These are phyloP conservation scores for Cyclotella cryptica DNA, from an alignment of 108 stramenopile species.

Conservation along the genomic window DNA sequence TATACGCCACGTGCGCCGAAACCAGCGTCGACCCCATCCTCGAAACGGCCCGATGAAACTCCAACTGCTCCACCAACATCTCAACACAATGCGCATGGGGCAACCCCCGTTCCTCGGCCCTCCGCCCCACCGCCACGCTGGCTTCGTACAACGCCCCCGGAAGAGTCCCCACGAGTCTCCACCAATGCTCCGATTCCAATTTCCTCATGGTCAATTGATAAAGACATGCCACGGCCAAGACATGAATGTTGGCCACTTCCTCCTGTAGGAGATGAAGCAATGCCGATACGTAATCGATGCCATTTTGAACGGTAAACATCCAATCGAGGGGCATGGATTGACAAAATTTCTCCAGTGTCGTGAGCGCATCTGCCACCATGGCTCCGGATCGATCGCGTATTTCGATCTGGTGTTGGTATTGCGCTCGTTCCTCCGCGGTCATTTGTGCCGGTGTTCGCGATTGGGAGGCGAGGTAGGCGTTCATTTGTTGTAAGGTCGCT, in stretches of 20 bases:
- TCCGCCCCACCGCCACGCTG: slow-evolving; percentile 53
- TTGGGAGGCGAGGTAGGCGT: slow-evolving; percentile 63
- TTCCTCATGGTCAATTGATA: slow-evolving; percentile 79
- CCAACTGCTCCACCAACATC: slow-evolving; percentile 67
- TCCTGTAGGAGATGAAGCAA: slow-evolving; percentile 81
- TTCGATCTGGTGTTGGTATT: slow-evolving; percentile 65
- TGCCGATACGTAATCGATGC: slow-evolving; percentile 71
- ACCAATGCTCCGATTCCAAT: slow-evolving; percentile 72
- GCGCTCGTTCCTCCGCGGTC: slow-evolving; percentile 68
- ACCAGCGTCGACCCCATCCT: slow-evolving; percentile 72
- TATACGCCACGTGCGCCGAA: slow-evolving; percentile 73
- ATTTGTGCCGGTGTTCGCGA: slow-evolving; percentile 69
- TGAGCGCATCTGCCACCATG: slow-evolving; percentile 71
- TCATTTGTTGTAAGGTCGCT: slow-evolving; percentile 68
- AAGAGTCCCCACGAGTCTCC: slow-evolving; percentile 68
- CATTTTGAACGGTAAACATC: slow-evolving; percentile 60
- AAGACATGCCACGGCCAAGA: slow-evolving; percentile 71
- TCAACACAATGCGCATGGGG: slow-evolving; percentile 35
- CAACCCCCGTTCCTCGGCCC: slow-evolving; percentile 52
- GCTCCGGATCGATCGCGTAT: slow-evolving; percentile 43
- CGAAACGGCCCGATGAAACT: slow-evolving; percentile 75
- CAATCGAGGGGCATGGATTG: slow-evolving; percentile 87
- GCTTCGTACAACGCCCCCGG: slow-evolving; percentile 75
- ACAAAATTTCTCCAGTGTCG: slow-evolving; percentile 79
- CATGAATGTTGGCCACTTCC: slow-evolving; percentile 66